Evolutionary conservation across 2,329 filamentous ascomycete genomes (phyloP).

Genomic region (Dactylellina leptospora): DNA sequence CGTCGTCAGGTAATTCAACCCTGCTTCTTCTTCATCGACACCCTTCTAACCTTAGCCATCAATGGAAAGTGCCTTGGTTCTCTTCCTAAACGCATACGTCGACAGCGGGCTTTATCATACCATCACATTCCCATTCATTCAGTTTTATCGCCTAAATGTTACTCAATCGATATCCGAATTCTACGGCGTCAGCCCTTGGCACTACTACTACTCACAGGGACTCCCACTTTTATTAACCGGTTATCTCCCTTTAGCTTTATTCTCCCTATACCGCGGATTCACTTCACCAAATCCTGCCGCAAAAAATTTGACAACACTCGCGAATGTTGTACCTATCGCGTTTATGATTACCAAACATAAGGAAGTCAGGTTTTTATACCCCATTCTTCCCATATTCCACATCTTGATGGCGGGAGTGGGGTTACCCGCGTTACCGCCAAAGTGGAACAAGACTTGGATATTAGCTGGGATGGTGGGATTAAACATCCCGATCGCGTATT

Average conservation of each 20-base stretch:
- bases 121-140: constrained; percentile 88
- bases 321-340: constrained; percentile 17
- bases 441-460: constrained; percentile 35
- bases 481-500: constrained; percentile 77
- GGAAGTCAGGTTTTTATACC: constrained; percentile 96
- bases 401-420: constrained; percentile 74
- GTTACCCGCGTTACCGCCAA: constrained; percentile 47
- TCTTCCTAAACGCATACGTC: constrained; percentile 68
- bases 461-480: constrained; percentile 63
- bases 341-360: constrained; percentile 79
- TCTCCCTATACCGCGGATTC: constrained; percentile 64
- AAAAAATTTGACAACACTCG: constrained; percentile 5
- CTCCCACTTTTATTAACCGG: constrained; percentile 86
- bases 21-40: neutral
- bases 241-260: constrained; percentile 75
- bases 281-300: constrained; percentile 53
- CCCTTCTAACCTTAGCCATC: constrained; percentile 18
- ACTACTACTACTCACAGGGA: constrained; percentile 93
- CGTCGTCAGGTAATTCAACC: constrained; percentile 2
- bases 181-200: constrained; percentile 87
- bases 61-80: constrained; percentile 68
- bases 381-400: constrained; percentile 85
- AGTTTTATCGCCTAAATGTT: constrained; percentile 91
- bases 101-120: constrained; percentile 82
- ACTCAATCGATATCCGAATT: constrained; percentile 87